Percentiles rank a stretch among this genome's conserved stretches.
phyloP scores from a whole-genome alignment of 2,329 filamentous ascomycete genomes.

The Helicocarpus griseus region DNA sequence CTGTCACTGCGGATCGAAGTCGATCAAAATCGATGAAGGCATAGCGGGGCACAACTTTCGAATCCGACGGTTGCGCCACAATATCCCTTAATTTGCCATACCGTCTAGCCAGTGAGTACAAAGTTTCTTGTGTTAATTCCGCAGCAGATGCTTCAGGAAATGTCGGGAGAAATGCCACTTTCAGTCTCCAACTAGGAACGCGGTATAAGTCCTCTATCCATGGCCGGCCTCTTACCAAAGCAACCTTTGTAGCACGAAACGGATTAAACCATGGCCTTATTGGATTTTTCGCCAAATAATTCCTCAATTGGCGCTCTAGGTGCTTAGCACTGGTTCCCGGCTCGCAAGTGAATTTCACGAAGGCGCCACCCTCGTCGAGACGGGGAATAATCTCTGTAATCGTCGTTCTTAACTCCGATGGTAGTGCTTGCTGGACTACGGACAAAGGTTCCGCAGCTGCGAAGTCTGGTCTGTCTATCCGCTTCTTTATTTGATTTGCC shows the following conservation, averaged over 20 bases:
- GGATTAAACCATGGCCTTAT: conserved; percentile 88
- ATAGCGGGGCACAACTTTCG: conserved; percentile 71
- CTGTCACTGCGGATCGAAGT: conserved; percentile 70
- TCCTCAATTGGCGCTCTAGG: conserved; percentile 52
- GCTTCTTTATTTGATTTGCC: conserved; percentile 38
- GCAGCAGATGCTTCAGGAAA: conserved; percentile 60
- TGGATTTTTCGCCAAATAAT: conserved; percentile 57
- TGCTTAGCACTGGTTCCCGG: conserved; percentile 39
- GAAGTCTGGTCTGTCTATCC: conserved; percentile 42
- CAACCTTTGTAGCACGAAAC: conserved; percentile 59
- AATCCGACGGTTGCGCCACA: conserved; percentile 68
- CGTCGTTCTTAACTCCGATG: conserved; percentile 52
- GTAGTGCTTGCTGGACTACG: conserved; percentile 53
- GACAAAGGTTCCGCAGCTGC: conserved; percentile 47
- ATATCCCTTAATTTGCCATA: conserved; percentile 92
- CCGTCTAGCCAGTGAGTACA: conserved; percentile 77
- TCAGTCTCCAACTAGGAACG: conserved; percentile 64
- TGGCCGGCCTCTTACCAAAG: conserved; percentile 70
- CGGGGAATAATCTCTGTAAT: conserved; percentile 75
- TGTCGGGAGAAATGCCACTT: conserved; percentile 73
- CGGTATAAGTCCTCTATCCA: conserved; percentile 92
- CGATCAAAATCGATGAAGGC: conserved; percentile 68
- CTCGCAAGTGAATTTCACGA: conserved; percentile 68
- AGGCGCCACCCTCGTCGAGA: conserved; percentile 84
- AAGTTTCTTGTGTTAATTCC: conserved; percentile 73